Evolutionary conservation across 2,329 filamentous ascomycete genomes (phyloP).

Genomic region (Proliferodiscus dingleyae): DNA sequence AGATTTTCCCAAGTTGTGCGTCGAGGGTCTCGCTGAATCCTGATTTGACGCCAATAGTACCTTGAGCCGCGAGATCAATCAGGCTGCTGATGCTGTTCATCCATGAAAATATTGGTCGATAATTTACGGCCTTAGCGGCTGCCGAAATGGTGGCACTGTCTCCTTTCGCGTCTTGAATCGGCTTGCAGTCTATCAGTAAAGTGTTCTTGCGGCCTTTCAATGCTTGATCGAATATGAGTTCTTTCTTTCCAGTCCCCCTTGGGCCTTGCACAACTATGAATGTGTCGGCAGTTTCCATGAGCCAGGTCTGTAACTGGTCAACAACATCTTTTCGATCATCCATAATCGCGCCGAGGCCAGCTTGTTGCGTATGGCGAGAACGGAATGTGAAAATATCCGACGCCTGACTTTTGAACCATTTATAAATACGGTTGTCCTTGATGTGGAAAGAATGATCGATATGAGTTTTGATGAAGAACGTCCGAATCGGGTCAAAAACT

Average conservation of each 20-base stretch:
- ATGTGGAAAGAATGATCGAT: constrained; percentile 73
- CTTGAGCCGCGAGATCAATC: constrained; percentile 86
- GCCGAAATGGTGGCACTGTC: constrained; percentile 80
- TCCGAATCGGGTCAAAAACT: constrained; percentile 90
- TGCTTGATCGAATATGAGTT: constrained; percentile 80
- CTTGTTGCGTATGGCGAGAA: constrained; percentile 54
- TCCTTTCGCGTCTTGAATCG: constrained; percentile 83
- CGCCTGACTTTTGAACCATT: constrained; percentile 75
- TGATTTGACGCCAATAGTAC: constrained; percentile 89
- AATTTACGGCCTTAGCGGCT: constrained; percentile 79
- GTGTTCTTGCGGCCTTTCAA: constrained; percentile 72
- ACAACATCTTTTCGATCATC: constrained; percentile 81
- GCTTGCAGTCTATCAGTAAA: constrained; percentile 86
- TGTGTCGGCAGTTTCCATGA: constrained; percentile 83
- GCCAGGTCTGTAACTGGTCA: constrained; percentile 75
- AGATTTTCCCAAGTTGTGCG: constrained; percentile 82
- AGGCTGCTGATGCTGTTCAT: constrained; percentile 92
- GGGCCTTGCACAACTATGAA: constrained; percentile 94
- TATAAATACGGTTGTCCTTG: constrained; percentile 66
- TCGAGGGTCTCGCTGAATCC: constrained; percentile 93
- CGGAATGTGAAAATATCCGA: constrained; percentile 60
- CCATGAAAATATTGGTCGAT: constrained; percentile 91
- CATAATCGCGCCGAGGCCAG: constrained; percentile 74
- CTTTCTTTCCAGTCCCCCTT: constrained; percentile 83
- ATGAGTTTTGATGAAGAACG: constrained; percentile 86